A percentile compares a stretch with the other conserved stretches of the same genome.
These are phyloP conservation scores for Pinus tabuliformis DNA, from an alignment of 75 land plant genomes.

Conservation along the genomic window DNA sequence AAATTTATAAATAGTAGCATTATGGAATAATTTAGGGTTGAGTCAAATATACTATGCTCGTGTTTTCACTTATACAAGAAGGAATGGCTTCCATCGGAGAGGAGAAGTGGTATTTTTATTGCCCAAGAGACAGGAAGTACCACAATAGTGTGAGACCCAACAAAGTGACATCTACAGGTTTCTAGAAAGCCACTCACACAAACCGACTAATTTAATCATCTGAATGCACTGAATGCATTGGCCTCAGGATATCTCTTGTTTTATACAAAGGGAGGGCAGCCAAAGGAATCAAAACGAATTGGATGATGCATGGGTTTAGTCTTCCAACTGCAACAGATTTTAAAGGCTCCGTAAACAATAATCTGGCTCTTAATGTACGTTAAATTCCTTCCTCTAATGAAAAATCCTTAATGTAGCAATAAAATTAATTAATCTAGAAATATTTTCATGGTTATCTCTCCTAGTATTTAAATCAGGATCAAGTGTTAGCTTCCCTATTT, in stretches of 20 bases:
- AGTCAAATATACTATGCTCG: background rate
- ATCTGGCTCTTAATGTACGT: slow-evolving; percentile 37
- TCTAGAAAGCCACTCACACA: slow-evolving; percentile 74
- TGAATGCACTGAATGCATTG: slow-evolving; percentile 49
- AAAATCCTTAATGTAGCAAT: background rate
- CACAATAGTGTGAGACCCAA: slow-evolving; percentile 61
- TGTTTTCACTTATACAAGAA: background rate
- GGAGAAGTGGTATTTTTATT: slow-evolving; percentile 67
- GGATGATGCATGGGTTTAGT: slow-evolving; percentile 79
- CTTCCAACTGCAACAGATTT: slow-evolving; percentile 34
- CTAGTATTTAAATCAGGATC: no score
- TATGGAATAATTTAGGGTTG: background rate
- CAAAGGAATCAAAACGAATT: slow-evolving; percentile 66
- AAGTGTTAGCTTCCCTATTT: no score
- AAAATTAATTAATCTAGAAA: background rate
- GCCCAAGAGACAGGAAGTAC: slow-evolving; percentile 59
- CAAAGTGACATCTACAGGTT: slow-evolving; percentile 61
- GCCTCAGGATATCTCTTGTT: slow-evolving; percentile 66
- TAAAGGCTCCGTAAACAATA: slow-evolving; percentile 32
- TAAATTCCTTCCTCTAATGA: background rate
- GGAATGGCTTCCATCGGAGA: slow-evolving; percentile 49
- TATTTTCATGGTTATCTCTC: background rate
- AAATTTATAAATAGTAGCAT: no score
- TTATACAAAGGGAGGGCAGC: slow-evolving; percentile 73
- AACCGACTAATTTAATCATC: slow-evolving; percentile 65